Evolutionary conservation across 176 grass and related monocot species (phyloP).

Genomic region (Oryza australiensis): DNA sequence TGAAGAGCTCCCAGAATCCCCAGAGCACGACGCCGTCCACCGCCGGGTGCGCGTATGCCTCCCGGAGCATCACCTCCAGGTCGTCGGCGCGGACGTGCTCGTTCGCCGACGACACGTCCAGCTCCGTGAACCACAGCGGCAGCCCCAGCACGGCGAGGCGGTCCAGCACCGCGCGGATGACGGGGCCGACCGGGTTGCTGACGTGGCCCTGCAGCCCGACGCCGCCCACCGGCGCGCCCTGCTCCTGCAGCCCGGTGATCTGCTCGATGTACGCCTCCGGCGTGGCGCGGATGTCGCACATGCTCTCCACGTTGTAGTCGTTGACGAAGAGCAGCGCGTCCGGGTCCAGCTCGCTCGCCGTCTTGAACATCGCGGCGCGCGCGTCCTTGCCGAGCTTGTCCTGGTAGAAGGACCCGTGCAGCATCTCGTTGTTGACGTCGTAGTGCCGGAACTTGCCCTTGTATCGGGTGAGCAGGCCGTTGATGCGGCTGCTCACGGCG

Average conservation of each 20-base stretch:
- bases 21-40: constrained; percentile 87
- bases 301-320: constrained; percentile 85
- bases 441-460: constrained; percentile 85
- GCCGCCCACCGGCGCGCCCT: constrained; percentile 66
- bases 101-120: constrained; percentile 76
- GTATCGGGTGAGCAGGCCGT: constrained; percentile 67
- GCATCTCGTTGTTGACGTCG: constrained; percentile 95
- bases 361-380: constrained; percentile 67
- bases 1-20: constrained; percentile 97
- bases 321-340: constrained; percentile 87
- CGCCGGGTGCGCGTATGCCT: constrained; percentile 82
- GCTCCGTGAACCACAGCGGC: constrained; percentile 94
- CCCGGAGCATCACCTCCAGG: constrained; percentile 81
- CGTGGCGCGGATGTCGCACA: constrained; percentile 45
- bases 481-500: constrained; percentile 54
- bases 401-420: constrained; percentile 88
- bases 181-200: constrained; percentile 51
- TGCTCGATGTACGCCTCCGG: constrained; percentile 77
- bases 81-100: constrained; percentile 85
- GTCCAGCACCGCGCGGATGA: constrained; percentile 57
- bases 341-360: constrained; percentile 56
- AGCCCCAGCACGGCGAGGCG: constrained; percentile 59
- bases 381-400: constrained; percentile 71
- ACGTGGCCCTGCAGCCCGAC: constrained; percentile 79
- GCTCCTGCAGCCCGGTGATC: constrained; percentile 68